phyloP scores from a whole-genome alignment of 345 rosid species.

The Leavenworthia alabamica region DNA sequence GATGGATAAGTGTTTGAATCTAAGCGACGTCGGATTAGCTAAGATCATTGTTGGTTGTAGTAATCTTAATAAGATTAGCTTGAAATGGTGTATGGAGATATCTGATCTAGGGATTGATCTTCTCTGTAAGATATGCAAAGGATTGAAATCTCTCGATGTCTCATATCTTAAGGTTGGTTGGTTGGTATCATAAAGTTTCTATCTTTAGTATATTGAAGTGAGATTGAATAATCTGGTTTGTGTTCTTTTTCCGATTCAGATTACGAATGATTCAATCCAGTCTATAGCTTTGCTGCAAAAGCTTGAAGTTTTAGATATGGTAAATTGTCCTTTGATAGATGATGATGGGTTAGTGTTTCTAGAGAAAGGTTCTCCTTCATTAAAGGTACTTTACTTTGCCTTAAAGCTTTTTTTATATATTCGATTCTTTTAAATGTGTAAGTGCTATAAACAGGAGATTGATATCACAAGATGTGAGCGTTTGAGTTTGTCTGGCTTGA shows the following conservation, averaged over 20 bases:
- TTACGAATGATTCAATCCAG: constrained; percentile 59
- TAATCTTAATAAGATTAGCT: constrained; percentile 60
- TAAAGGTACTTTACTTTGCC: constrained; percentile 43
- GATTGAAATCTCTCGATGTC: constrained; percentile 60
- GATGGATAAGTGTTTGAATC: constrained; percentile 73
- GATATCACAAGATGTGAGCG: constrained; percentile 74
- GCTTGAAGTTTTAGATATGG: constrained; percentile 58
- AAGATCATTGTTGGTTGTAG: constrained; percentile 65
- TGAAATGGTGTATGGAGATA: constrained; percentile 97
- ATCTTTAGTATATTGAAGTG: not conserved
- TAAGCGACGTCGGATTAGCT: constrained; percentile 85
- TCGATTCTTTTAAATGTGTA: not conserved
- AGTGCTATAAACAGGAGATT: constrained; percentile 38
- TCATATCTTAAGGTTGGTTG: constrained; percentile 96
- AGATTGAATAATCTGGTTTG: not conserved
- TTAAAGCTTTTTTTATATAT: not conserved
- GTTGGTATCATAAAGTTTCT: too few relatives aligned
- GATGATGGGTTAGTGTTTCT: constrained; percentile 58
- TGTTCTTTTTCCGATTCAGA: constrained; percentile 40
- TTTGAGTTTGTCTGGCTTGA: constrained; percentile 50
- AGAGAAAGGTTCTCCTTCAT: constrained; percentile 53
- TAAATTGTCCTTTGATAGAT: constrained; percentile 54
- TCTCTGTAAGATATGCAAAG: constrained; percentile 64
- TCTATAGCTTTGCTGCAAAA: constrained; percentile 56
- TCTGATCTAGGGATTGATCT: constrained; percentile 76